Evolutionary conservation across 192 early-diverging fungal genomes (phyloP), one percentile per base, ranked within the genome.

Genomic region (Backusella westeae): DNA sequence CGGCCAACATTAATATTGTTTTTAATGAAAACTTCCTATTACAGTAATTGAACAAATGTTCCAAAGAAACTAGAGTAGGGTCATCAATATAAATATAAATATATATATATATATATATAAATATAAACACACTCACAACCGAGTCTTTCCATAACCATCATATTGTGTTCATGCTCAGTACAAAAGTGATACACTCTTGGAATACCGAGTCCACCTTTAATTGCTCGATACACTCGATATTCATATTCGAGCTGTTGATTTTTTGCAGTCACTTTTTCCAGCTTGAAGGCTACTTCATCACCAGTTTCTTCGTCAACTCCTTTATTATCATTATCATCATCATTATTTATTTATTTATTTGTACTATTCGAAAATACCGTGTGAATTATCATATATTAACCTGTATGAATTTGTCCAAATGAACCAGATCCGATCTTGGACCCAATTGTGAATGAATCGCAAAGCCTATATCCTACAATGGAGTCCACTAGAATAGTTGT

Each of bases 171-270:
- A 65, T 86, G 84, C 78, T 94, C 93, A 52, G 90, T 88, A 72
- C 94, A 92, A 86, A 91, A 96, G 84, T 91, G 91, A 81, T 91
- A 87, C 35, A 95, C 90, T 82, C 94, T 94, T 23, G 95, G 94
- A 73, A 96, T 93, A 26, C 95, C 95, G 56, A 94, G 91, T 44
- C 96, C 97, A 53, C 97, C 97, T 7, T 96, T 95, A 74, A 99
- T 87, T 15, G 93, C 88, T 82, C 94, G 95, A 89, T 98, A 98
- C 46, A 99, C 95, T 80, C 92, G 88, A 67, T 94, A 93, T 82
- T 99, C 98, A 82, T 98, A 98, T 83, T 99, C 97, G 19, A 99
- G 86, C 81, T 99, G 98, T 69, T 97, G 98, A 77, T 99, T 97
- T 81, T 93, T 93, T 52, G 97, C 96, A 86, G 92, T 93, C 49